Conservation (phyloP, 2,329 filamentous ascomycete species). For the Stagonosporopsis rhizophila region DNA sequence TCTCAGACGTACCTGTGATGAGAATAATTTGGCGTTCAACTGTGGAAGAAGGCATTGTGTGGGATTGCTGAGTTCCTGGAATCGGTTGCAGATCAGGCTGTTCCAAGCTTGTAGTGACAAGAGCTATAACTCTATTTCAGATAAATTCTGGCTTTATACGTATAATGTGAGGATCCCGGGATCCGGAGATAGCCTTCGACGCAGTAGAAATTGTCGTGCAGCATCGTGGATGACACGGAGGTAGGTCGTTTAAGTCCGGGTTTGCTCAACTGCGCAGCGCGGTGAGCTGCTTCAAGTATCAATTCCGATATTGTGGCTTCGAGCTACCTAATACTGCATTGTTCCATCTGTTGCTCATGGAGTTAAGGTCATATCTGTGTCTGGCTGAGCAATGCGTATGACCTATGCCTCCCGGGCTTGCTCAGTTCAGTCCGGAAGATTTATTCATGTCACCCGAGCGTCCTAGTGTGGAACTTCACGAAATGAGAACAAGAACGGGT, state of each 20-base stretch:
- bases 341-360: background rate
- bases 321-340: background rate
- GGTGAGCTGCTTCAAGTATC: constrained; percentile 7
- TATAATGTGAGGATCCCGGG: background rate
- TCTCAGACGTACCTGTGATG: constrained; percentile 31
- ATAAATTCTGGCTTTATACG: background rate
- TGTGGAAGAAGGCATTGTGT: constrained; percentile 8
- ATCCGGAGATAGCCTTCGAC: too few species aligned
- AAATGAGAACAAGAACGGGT: background rate
- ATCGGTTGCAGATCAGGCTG: too few species aligned
- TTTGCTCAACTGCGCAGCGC: background rate
- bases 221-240: background rate
- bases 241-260: constrained; percentile 6
- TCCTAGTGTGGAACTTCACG: background rate
- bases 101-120: too few species aligned
- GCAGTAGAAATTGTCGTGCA: background rate
- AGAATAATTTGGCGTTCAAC: constrained; percentile 38
- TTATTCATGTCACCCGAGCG: background rate
- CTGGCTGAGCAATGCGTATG: too few species aligned
- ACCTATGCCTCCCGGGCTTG: background rate
- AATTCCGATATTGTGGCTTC: background rate
- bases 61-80: background rate
- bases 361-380: background rate
- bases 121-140: too few species aligned
- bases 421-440: background rate